Percentiles rank a stretch among this genome's conserved stretches.
phyloP scores from a whole-genome alignment of 2,329 filamentous ascomycete species.

The Exophiala alcalophila region DNA sequence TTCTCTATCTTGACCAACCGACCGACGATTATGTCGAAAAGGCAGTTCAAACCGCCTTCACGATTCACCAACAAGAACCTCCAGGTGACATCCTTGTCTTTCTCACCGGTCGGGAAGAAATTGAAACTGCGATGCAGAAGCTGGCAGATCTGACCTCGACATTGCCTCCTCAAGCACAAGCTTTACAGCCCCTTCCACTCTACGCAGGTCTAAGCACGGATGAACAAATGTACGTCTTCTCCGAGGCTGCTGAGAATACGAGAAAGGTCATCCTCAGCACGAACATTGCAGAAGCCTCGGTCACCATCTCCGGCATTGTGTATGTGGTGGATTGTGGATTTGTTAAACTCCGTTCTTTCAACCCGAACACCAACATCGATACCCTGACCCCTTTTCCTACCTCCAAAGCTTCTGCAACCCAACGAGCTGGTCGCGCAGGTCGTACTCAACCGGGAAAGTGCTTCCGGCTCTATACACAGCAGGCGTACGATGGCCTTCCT shows the following conservation, averaged over 20 bases:
- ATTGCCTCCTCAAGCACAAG: conserved; percentile 58
- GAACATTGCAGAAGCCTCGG: conserved; percentile 93
- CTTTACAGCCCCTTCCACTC: conserved; percentile 70
- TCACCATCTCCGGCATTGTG: conserved; percentile 88
- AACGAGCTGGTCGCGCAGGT: conserved; percentile 85
- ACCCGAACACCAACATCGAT: conserved; percentile 81
- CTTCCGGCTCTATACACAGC: conserved; percentile 85
- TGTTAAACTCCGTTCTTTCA: conserved; percentile 83
- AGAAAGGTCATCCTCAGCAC: conserved; percentile 91
- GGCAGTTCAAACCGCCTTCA: conserved; percentile 76
- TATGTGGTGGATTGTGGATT: conserved; percentile 90
- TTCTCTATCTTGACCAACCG: conserved; percentile 73
- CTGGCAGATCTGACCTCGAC: conserved; percentile 69
- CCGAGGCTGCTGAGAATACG: conserved; percentile 73
- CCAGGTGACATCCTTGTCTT: conserved; percentile 90
- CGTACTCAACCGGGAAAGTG: conserved; percentile 90
- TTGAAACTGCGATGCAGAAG: conserved; percentile 75
- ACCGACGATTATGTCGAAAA: conserved; percentile 83
- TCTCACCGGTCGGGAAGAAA: conserved; percentile 88
- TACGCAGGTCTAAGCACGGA: conserved; percentile 88
- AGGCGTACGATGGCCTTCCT: conserved; percentile 62
- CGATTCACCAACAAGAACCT: conserved; percentile 77
- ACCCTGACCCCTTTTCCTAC: conserved; percentile 76
- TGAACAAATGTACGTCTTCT: conserved; percentile 93
- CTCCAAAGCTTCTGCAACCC: conserved; percentile 88